Evolutionary conservation across 257 asterid genomes (phyloP).

Genomic region (Solanum peruvianum): DNA sequence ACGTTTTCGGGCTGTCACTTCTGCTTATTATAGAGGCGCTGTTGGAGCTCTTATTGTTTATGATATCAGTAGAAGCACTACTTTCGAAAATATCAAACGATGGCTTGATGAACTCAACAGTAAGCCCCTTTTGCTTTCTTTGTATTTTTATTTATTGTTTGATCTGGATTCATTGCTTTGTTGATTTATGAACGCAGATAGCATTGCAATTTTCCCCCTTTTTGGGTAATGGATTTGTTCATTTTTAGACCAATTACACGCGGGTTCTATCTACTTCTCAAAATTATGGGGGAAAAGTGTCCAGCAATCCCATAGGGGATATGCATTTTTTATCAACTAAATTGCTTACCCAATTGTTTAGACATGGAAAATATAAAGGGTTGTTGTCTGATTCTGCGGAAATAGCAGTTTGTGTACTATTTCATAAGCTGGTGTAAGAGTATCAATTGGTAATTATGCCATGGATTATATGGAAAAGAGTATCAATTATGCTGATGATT

Average conservation of each 20-base stretch:
- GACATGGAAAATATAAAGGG: neutral
- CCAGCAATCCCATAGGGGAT: neutral
- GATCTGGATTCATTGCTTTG: neutral
- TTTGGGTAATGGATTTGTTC: neutral
- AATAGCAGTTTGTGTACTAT: neutral
- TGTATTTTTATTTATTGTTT: neutral
- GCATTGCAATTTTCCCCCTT: neutral
- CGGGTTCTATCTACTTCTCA: neutral
- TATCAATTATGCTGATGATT: neutral
- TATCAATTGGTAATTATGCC: neutral
- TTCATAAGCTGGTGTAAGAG: neutral
- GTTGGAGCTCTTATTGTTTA: slow-evolving; percentile 63
- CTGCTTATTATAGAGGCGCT: slow-evolving; percentile 74
- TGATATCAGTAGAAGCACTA: slow-evolving; percentile 41
- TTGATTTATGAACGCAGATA: neutral
- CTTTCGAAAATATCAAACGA: slow-evolving; percentile 43
- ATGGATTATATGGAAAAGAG: neutral
- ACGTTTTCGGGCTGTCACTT: slow-evolving; percentile 69
- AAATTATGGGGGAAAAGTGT: neutral
- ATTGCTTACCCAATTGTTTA: neutral
- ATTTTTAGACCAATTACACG: neutral
- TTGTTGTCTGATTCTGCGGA: neutral
- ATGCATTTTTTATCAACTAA: neutral
- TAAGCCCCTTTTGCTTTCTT: slow-evolving; percentile 3
- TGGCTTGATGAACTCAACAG: slow-evolving; percentile 72